phyloP scores from a whole-genome alignment of 2,329 filamentous ascomycete genomes.

The Colletotrichum chrysophilum region DNA sequence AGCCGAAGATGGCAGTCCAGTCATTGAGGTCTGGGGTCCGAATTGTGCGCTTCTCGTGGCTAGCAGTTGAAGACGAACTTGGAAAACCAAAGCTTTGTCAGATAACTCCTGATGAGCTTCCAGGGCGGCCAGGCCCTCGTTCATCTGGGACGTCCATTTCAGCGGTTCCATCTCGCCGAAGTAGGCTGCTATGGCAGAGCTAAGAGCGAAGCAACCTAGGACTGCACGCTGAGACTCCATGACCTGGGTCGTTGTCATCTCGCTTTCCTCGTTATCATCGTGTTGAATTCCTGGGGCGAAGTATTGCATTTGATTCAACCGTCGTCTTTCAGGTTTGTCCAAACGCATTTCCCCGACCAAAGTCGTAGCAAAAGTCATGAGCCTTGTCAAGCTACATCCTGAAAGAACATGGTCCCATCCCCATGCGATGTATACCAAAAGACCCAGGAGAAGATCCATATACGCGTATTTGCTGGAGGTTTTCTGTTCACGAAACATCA shows the following conservation, averaged over 20 bases:
- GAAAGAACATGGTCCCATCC: neutral
- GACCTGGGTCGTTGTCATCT: accelerated
- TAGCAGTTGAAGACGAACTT: neutral
- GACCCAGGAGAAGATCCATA: slow-evolving; percentile 57
- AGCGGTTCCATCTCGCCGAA: neutral
- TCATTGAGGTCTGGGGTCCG: neutral
- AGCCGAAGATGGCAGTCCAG: neutral
- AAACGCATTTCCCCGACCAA: neutral
- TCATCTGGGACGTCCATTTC: neutral
- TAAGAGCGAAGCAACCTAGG: neutral
- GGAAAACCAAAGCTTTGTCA: neutral
- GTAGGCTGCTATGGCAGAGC: neutral
- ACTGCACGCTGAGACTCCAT: neutral
- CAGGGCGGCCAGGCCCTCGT: neutral
- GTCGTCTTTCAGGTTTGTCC: accelerated
- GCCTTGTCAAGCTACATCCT: neutral
- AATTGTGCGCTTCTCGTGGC: neutral
- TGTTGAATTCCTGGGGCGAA: neutral
- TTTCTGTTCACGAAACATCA: accelerated
- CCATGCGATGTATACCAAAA: slow-evolving; percentile 39
- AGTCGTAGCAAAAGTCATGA: neutral
- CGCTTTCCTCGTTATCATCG: accelerated
- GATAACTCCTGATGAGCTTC: neutral
- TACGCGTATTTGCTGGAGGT: accelerated
- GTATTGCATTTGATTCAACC: accelerated